phyloP scores from a whole-genome alignment of 169 alveolate genomes.

The Eimeria maxima region DNA sequence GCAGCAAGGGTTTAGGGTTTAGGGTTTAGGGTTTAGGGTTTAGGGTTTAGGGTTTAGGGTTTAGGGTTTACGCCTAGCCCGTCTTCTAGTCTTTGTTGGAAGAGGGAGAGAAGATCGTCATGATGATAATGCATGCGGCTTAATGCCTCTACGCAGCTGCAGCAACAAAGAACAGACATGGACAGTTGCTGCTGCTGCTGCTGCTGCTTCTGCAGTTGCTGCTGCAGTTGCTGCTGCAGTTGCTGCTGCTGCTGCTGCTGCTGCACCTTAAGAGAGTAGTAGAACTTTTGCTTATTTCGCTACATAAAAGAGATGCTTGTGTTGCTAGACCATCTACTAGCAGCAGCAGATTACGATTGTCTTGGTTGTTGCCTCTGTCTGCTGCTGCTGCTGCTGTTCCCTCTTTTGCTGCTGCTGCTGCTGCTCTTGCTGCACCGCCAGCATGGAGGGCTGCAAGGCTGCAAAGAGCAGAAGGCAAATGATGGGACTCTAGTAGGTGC shows the following conservation, averaged over 20 bases:
- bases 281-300: neutral
- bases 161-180: neutral
- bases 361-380: neutral
- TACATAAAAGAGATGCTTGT: constrained; percentile 10
- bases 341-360: neutral
- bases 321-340: constrained; percentile 41
- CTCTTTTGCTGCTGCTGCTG: neutral
- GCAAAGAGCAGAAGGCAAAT: neutral
- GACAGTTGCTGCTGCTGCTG: neutral
- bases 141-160: constrained; percentile 32
- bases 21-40: neutral
- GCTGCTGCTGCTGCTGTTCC: neutral
- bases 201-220: constrained; percentile 15
- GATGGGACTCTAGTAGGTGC: neutral
- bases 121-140: neutral
- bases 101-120: neutral
- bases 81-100: neutral
- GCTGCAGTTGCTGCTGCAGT: constrained; percentile 11
- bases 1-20: too few relatives aligned
- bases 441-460: neutral
- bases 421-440: neutral
- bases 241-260: neutral
- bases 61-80: neutral
- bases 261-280: constrained; percentile 22
- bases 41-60: constrained; percentile 38